Evolutionary conservation across 768 basidiomycete species (phyloP), one percentile per base, ranked within the genome.

Genomic region (Tubosaeta sp.): DNA sequence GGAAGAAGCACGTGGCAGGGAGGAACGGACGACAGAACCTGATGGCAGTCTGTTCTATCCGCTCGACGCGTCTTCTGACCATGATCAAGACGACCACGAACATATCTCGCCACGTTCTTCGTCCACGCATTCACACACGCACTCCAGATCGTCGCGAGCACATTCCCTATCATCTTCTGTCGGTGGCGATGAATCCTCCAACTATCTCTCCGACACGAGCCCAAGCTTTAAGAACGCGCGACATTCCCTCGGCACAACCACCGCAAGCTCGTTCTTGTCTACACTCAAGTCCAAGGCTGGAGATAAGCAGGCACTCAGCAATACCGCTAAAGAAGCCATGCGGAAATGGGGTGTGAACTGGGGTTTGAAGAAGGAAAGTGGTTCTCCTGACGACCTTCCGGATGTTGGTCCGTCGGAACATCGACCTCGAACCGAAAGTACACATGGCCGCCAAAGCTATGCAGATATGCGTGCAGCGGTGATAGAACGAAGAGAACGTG

Each of bases 281-380:
- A 84, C 86, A 21, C 76, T 90, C 46, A 88, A 87, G 64, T 82
- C 89, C 6, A 86, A 85, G 38, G 81, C 84, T 0, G 72, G 70
- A 21, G 94, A 94, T 67, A 94, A 92, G 64, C 87, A 94, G 66
- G 88, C 89, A 7, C 71, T 94, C 39, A 85, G 83, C 56, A 86
- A 88, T 59, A 82, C 87, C 0, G 90, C 93, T 12, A 88, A 86
- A 64, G 94, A 96, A 62, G 79, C 88, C 9, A 86, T 96, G 77
- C 83, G 86, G 52, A 95, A 95, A 65, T 95, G 92, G 92, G 85
- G 92, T 21, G 84, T 83, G 24, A 90, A 83, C 51, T 94, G 90
- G 86, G 73, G 80, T 12, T 61, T 83, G 65, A 82, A 77, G 70
- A 84, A 80, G 65, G 82, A 84, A 49, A 66, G 52, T 41, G 66